These are phyloP conservation scores for Alloteropsis semialata DNA, from an alignment of 176 grass and related monocot genomes.

Conservation along the genomic window DNA sequence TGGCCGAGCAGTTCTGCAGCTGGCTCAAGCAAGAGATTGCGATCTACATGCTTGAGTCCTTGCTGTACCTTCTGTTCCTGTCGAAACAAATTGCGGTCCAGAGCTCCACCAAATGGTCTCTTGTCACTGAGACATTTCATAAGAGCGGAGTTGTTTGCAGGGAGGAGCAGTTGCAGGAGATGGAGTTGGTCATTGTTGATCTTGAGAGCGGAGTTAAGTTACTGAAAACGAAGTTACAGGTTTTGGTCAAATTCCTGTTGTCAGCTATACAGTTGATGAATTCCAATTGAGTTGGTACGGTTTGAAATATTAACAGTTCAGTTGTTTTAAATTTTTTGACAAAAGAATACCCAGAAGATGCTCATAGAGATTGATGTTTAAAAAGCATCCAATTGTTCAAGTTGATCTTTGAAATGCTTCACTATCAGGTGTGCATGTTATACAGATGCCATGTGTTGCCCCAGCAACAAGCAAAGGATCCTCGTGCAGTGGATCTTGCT, in stretches of 20 bases:
- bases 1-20: constrained; percentile 23
- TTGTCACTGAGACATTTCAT: constrained; percentile 40
- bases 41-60: constrained; percentile 25
- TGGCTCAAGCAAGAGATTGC: constrained; percentile 37
- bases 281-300: neutral
- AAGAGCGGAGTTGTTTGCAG: constrained; percentile 36
- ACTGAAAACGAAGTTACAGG: neutral
- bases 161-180: constrained; percentile 38
- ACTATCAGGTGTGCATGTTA: constrained; percentile 19
- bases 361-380: constrained; percentile 19
- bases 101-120: constrained; percentile 39
- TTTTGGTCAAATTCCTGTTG: neutral
- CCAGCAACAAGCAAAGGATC: constrained; percentile 30
- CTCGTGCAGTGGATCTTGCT: constrained; percentile 35
- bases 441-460: constrained; percentile 23
- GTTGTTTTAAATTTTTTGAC: neutral
- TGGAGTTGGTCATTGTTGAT: constrained; percentile 33
- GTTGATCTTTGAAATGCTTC: neutral
- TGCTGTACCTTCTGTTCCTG: constrained; percentile 25
- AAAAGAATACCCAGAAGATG: constrained; percentile 3
- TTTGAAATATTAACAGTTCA: neutral
- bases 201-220: constrained; percentile 36
- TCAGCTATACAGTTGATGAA: neutral
- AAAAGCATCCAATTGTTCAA: neutral
- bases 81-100: neutral